Conservation (phyloP, 208 protist species). For the Leishmania aethiopica region DNA sequence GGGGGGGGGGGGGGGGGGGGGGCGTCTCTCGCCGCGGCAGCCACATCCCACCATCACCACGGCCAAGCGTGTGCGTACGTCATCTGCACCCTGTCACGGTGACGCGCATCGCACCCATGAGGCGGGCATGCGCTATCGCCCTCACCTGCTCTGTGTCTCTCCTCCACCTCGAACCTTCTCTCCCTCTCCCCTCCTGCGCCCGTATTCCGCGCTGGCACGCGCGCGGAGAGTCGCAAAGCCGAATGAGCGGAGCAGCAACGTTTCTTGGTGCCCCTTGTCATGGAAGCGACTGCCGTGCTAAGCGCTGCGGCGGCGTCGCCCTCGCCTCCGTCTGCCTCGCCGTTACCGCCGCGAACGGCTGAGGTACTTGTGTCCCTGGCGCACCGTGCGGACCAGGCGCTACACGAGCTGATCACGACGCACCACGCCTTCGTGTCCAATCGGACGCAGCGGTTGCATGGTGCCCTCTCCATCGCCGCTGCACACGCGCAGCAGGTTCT, state of each 20-base stretch:
- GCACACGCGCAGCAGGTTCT: constrained; percentile 49
- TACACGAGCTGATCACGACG: constrained; percentile 28
- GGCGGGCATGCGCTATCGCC: background rate
- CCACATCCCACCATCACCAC: background rate
- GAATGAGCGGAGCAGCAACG: background rate
- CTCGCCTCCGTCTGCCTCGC: background rate
- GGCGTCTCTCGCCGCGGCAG: background rate
- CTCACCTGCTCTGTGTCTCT: background rate
- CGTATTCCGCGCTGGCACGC: background rate
- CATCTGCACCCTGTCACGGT: too few species aligned
- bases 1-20: background rate
- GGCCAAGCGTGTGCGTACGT: background rate
- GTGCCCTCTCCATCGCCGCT: constrained; percentile 51
- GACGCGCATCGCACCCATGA: background rate
- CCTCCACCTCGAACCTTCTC: background rate
- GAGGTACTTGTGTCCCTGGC: constrained; percentile 20
- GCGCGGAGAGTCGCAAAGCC: background rate
- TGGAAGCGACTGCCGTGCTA: background rate
- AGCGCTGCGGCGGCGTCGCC: background rate
- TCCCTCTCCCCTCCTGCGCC: background rate
- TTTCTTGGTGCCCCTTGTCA: background rate
- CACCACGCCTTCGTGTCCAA: constrained; percentile 35
- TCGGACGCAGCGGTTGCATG: constrained; percentile 39
- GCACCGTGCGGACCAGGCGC: constrained; percentile 14
- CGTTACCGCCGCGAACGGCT: background rate